A percentile compares a stretch with the other conserved stretches of the same genome.
Conservation (phyloP, 371 early-diverging fungal genomes). For the Lichtheimia hyalospora region DNA sequence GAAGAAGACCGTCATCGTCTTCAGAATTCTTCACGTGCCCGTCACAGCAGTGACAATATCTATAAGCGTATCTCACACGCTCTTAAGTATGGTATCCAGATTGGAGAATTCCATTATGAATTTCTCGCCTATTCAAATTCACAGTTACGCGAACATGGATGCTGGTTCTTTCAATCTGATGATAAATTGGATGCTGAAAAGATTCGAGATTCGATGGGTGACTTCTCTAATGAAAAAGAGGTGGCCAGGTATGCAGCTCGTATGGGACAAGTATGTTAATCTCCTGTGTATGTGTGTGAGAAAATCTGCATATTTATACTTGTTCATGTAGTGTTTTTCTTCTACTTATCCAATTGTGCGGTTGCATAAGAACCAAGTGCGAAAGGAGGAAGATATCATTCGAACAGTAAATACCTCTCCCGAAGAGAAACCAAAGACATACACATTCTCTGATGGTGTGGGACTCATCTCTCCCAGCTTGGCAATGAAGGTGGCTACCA, state of each 20-base stretch:
- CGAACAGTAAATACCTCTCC: too few relatives aligned
- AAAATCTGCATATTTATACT: not conserved
- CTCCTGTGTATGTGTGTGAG: not conserved
- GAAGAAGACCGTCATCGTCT: constrained; percentile 59
- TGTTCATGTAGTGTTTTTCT: constrained; percentile 49
- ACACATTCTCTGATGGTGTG: constrained; percentile 71
- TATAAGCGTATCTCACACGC: constrained; percentile 49
- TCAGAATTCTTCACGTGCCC: constrained; percentile 10
- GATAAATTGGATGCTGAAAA: constrained; percentile 29
- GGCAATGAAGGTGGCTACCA: constrained; percentile 42
- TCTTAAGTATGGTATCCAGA: constrained; percentile 52
- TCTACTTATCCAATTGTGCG: constrained; percentile 44
- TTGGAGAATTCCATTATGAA: constrained; percentile 60
- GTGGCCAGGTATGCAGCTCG: constrained; percentile 64
- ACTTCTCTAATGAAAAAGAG: constrained; percentile 57
- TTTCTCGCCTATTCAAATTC: constrained; percentile 69
- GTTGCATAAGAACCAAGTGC: constrained; percentile 27
- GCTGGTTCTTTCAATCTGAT: constrained; percentile 67
- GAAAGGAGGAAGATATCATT: constrained; percentile 55
- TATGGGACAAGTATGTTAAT: constrained; percentile 56
- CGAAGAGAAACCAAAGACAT: constrained; percentile 40
- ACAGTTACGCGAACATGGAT: constrained; percentile 66
- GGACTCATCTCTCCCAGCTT: constrained; percentile 60
- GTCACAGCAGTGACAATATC: constrained; percentile 16
- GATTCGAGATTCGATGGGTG: constrained; percentile 69